Conservation (phyloP, 202 grass and related monocot species). For the Schoenoplectus tabernaemontani region DNA sequence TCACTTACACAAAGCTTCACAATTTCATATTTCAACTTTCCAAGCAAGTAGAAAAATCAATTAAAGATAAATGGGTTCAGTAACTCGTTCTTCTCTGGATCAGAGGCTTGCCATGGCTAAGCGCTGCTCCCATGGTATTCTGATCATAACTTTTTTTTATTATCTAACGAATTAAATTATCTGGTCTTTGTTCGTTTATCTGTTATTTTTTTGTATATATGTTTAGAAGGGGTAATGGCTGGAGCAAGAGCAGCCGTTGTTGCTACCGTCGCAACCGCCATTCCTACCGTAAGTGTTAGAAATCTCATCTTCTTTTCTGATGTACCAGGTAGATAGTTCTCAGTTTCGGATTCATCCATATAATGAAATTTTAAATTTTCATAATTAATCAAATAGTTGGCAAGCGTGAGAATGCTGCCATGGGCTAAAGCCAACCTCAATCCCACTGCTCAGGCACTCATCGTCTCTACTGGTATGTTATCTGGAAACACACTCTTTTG, state of each 20-base stretch:
- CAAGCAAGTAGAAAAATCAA: background rate
- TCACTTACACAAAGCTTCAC: background rate
- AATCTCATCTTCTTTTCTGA: too few species aligned
- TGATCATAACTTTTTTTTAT: background rate
- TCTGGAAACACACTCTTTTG: background rate
- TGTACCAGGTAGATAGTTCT: too few species aligned
- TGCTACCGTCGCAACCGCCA: slow-evolving; percentile 37
- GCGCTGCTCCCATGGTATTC: slow-evolving; percentile 49
- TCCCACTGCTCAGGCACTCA: slow-evolving; percentile 52
- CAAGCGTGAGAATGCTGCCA: slow-evolving; percentile 57
- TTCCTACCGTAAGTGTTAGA: slow-evolving; percentile 37
- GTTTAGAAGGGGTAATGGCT: slow-evolving; percentile 47
- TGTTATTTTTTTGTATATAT: background rate
- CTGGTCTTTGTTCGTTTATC: background rate
- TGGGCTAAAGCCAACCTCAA: slow-evolving; percentile 49
- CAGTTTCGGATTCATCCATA: too few species aligned
- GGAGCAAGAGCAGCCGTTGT: slow-evolving; percentile 43
- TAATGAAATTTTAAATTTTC: too few species aligned
- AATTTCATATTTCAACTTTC: background rate
- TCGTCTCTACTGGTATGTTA: slow-evolving; percentile 45
- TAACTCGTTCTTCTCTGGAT: slow-evolving; percentile 35
- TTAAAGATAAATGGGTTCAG: slow-evolving; percentile 27
- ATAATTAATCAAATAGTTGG: too few species aligned
- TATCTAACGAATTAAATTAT: background rate
- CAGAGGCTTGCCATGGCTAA: slow-evolving; percentile 49